Percentiles rank a stretch among this genome's conserved stretches.
Evolutionary conservation across 768 basidiomycete species (phyloP).

Genomic region (Serendipita sp.): DNA sequence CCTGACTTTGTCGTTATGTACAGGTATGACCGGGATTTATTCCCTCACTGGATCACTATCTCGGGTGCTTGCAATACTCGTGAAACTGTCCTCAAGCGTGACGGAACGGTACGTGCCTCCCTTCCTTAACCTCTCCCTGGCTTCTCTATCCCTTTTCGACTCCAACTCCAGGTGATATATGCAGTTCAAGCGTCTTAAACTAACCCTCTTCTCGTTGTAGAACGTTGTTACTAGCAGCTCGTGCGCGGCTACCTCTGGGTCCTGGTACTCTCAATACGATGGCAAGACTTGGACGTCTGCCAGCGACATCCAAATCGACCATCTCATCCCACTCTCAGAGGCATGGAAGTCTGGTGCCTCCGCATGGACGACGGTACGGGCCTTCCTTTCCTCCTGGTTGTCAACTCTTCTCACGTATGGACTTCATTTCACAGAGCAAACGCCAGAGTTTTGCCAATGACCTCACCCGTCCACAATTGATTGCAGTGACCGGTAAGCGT

Average conservation of each 20-base stretch:
- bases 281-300: conserved; percentile 18
- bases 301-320: conserved; percentile 20
- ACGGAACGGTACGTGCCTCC: conserved; percentile 13
- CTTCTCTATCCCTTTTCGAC: too few relatives aligned
- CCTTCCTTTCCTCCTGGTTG: too few relatives aligned
- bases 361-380: conserved; percentile 28
- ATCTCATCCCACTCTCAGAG: conserved; percentile 29
- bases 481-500: conserved; percentile 31
- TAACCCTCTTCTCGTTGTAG: neutral
- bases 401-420: too few relatives aligned
- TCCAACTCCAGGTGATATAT: neutral
- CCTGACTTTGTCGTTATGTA: too few relatives aligned
- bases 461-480: conserved; percentile 36
- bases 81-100: conserved; percentile 26
- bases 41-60: conserved; percentile 20
- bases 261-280: conserved; percentile 40
- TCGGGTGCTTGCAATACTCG: conserved; percentile 37
- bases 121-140: too few relatives aligned
- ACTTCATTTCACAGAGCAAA: conserved; percentile 13
- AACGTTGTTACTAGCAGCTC: conserved; percentile 26
- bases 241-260: conserved; percentile 32
- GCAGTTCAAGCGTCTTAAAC: neutral
- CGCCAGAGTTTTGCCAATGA: conserved; percentile 41
- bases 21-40: conserved; percentile 7
- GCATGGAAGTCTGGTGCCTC: conserved; percentile 44